These are phyloP conservation scores for Potentilla sterilis DNA, from an alignment of 306 rosid species.

Conservation along the genomic window DNA sequence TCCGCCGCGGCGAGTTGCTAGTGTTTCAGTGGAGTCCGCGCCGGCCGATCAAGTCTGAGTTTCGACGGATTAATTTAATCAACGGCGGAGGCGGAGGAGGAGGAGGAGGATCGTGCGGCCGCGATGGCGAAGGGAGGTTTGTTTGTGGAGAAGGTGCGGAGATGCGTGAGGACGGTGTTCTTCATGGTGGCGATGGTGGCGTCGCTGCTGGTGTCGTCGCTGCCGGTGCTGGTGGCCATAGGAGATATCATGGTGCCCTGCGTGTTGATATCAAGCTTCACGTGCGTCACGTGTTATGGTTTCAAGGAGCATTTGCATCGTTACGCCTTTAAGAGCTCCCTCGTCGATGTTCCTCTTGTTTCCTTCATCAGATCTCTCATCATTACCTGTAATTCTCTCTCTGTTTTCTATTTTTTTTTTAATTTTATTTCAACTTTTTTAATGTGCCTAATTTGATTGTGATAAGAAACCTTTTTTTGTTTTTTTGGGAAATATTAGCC, in stretches of 20 bases:
- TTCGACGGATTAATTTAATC: no score
- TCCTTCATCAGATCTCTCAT: conserved; percentile 78
- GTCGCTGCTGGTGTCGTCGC: conserved; percentile 75
- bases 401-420: not conserved
- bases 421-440: not conserved
- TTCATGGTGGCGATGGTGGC: conserved; percentile 82
- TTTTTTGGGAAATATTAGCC: not conserved
- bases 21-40: conserved; percentile 43
- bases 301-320: conserved; percentile 66
- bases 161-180: conserved; percentile 73
- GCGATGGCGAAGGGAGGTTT: conserved; percentile 67
- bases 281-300: conserved; percentile 70
- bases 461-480: no score
- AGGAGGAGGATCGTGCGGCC: not conserved
- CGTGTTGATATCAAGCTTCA: conserved; percentile 72
- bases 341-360: conserved; percentile 85
- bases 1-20: conserved; percentile 30
- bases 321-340: conserved; percentile 87
- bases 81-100: no score
- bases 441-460: not conserved
- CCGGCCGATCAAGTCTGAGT: conserved; percentile 24
- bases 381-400: conserved; percentile 39
- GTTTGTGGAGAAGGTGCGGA: conserved; percentile 61
- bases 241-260: conserved; percentile 70
- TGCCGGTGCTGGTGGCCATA: conserved; percentile 77